phyloP scores from a whole-genome alignment of 768 basidiomycete genomes.

The Pleurotus djamor region DNA sequence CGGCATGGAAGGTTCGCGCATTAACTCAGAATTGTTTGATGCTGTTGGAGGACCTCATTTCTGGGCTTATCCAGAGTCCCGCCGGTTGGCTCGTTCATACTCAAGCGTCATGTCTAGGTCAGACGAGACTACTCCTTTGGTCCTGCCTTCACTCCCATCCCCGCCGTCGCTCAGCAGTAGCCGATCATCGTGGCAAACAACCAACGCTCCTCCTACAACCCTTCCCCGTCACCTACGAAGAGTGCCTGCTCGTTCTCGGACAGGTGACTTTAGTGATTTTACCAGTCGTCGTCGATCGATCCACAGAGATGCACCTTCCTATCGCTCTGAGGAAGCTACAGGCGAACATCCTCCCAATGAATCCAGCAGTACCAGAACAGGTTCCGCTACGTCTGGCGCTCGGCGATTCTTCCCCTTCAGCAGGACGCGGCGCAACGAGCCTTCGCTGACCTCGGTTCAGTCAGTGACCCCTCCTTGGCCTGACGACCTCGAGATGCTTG shows the following conservation, averaged over 20 bases:
- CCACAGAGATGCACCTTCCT: slow-evolving; percentile 30
- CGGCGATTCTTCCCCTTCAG: slow-evolving; percentile 60
- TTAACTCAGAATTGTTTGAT: slow-evolving; percentile 65
- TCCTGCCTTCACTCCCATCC: slow-evolving; percentile 17
- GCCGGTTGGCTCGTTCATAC: slow-evolving; percentile 5
- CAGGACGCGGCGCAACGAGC: slow-evolving; percentile 40
- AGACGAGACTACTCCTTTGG: slow-evolving; percentile 23
- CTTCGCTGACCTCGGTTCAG: slow-evolving; percentile 19
- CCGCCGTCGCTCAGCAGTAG: slow-evolving; percentile 21
- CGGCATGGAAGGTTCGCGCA: slow-evolving; percentile 50
- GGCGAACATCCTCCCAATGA: slow-evolving; percentile 17
- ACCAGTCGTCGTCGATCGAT: slow-evolving; percentile 61
- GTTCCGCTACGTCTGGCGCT: slow-evolving; percentile 15
- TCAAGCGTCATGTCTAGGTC: slow-evolving; percentile 20
- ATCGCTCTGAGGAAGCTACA: slow-evolving; percentile 1
- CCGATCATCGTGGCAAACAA: slow-evolving; percentile 28
- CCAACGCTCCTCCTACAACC: slow-evolving; percentile 18
- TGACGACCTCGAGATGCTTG: slow-evolving; percentile 7
- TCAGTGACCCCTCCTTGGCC: slow-evolving; percentile 17
- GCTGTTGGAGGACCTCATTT: slow-evolving; percentile 38
- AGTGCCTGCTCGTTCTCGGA: slow-evolving; percentile 50
- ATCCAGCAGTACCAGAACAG: slow-evolving; percentile 14
- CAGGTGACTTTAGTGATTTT: slow-evolving; percentile 73
- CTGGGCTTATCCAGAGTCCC: slow-evolving; percentile 6
- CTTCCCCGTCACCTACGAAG: slow-evolving; percentile 61